Conservation (phyloP, 495 filamentous ascomycete species). For the Daldinia vernicosa region DNA sequence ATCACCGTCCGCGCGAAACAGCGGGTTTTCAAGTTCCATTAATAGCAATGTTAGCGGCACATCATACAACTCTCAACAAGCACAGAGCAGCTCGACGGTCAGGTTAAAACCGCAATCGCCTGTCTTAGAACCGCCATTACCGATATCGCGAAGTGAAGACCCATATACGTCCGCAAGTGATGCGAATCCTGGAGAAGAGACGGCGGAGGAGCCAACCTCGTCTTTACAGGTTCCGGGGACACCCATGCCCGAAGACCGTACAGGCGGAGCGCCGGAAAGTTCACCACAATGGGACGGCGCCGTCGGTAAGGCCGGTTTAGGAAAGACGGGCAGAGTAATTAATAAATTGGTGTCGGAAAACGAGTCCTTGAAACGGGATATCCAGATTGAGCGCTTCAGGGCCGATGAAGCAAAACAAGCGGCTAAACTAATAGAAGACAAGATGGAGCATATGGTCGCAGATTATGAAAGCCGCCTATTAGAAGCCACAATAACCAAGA, state of each 20-base stretch:
- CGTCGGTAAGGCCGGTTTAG: conserved; percentile 79
- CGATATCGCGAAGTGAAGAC: conserved; percentile 25
- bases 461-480: conserved; percentile 75
- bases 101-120: conserved; percentile 47
- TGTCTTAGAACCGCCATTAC: conserved; percentile 14
- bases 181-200: conserved; percentile 27
- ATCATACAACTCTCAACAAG: conserved; percentile 47
- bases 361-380: conserved; percentile 81
- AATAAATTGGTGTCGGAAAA: conserved; percentile 89
- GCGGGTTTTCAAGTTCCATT: conserved; percentile 58
- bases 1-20: conserved; percentile 50
- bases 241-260: conserved; percentile 48
- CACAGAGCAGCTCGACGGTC: conserved; percentile 41
- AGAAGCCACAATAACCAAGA: conserved; percentile 74
- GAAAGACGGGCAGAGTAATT: conserved; percentile 94
- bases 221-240: conserved; percentile 40
- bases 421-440: conserved; percentile 76
- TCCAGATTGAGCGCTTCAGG: conserved; percentile 74
- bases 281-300: conserved; percentile 71
- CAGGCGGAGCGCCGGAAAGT: conserved; percentile 27
- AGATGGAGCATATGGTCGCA: conserved; percentile 71
- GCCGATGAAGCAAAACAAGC: conserved; percentile 77
- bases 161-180: conserved; percentile 39
- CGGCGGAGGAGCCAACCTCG: conserved; percentile 18
- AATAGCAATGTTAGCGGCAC: conserved; percentile 56